phyloP scores from a whole-genome alignment of 441 rosid genomes.

The Populus hybrid region DNA sequence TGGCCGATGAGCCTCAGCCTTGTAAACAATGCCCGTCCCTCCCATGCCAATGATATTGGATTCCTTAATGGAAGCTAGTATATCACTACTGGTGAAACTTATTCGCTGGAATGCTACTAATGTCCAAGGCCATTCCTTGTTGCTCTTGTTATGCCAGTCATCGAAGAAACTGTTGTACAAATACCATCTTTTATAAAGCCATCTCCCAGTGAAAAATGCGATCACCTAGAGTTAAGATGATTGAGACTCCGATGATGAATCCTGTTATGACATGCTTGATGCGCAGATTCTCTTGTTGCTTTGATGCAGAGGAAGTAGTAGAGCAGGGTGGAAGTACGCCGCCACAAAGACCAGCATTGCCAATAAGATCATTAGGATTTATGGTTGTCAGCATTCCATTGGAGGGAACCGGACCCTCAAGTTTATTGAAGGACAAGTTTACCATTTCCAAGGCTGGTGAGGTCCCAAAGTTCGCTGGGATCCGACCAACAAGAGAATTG shows the following conservation, averaged over 20 bases:
- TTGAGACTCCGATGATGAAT: constrained; percentile 57
- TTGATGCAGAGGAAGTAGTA: constrained; percentile 22
- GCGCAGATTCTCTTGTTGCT: constrained; percentile 32
- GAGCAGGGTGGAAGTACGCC: constrained; percentile 68
- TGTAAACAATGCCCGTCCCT: constrained; percentile 76
- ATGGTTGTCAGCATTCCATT: constrained; percentile 65
- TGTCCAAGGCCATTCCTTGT: constrained; percentile 87
- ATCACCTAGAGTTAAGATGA: constrained; percentile 46
- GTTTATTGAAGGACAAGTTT: constrained; percentile 68
- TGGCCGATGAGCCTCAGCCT: constrained; percentile 56
- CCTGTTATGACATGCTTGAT: constrained; percentile 43
- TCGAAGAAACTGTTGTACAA: constrained; percentile 41
- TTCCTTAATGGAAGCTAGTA: constrained; percentile 62
- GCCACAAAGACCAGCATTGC: constrained; percentile 70
- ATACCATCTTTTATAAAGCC: constrained; percentile 50
- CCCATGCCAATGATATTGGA: constrained; percentile 82
- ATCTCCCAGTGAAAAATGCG: constrained; percentile 31
- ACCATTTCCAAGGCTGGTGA: constrained; percentile 73
- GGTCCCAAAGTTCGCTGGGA: constrained; percentile 61
- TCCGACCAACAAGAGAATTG: constrained; percentile 65
- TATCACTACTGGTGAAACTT: constrained; percentile 64
- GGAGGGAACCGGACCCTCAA: constrained; percentile 72
- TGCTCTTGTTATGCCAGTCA: constrained; percentile 39
- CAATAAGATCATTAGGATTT: constrained; percentile 63
- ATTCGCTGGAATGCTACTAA: constrained; percentile 81